Evolutionary conservation across 2,329 filamentous ascomycete genomes (phyloP).

Genomic region (Fusarium anguioides): DNA sequence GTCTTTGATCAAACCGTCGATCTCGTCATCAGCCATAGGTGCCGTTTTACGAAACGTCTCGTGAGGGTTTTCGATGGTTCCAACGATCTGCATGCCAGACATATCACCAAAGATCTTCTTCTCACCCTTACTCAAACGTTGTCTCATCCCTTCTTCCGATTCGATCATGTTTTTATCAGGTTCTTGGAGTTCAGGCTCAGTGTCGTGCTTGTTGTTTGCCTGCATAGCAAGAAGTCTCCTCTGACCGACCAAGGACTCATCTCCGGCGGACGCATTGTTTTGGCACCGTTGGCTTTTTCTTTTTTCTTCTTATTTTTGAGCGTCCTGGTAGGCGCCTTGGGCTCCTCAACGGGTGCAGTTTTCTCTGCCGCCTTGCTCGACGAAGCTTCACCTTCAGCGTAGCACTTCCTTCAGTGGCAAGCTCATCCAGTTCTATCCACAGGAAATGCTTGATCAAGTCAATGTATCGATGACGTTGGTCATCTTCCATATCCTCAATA

Average conservation of each 20-base stretch:
- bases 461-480: slow-evolving; percentile 42
- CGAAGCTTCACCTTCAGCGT: neutral
- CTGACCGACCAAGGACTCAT: slow-evolving; percentile 15
- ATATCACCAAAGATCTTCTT: slow-evolving; percentile 40
- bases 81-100: slow-evolving; percentile 39
- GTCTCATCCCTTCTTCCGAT: slow-evolving; percentile 46
- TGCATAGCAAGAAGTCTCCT: slow-evolving; percentile 34
- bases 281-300: slow-evolving; percentile 16
- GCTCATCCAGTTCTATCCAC: slow-evolving; percentile 37
- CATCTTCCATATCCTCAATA: slow-evolving; percentile 41
- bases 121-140: slow-evolving; percentile 41
- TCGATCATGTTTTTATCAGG: slow-evolving; percentile 47
- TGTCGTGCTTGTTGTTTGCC: neutral
- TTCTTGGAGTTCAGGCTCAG: slow-evolving; percentile 14
- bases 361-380: neutral
- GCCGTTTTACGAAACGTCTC: slow-evolving; percentile 43
- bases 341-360: neutral
- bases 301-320: slow-evolving; percentile 32
- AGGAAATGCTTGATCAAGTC: slow-evolving; percentile 47
- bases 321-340: slow-evolving; percentile 8
- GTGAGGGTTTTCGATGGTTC: slow-evolving; percentile 42
- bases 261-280: neutral
- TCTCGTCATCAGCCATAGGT: slow-evolving; percentile 42
- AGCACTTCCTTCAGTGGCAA: neutral
- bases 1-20: slow-evolving; percentile 39